Base-by-base conservation (phyloP, 805 yeast species). In the Candida jianshihensis region DNA sequence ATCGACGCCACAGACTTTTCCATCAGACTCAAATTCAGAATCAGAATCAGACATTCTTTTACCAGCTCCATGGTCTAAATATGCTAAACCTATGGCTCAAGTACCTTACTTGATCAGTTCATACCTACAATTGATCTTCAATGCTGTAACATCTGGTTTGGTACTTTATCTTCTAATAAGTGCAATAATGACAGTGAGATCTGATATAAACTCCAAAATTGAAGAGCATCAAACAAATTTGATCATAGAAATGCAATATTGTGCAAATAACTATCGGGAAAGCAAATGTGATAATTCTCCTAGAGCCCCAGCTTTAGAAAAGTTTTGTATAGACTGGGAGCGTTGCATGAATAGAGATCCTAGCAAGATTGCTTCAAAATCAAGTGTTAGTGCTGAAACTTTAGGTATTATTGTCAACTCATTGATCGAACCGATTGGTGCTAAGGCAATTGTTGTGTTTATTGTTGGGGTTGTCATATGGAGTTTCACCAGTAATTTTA, bases 341-440 rank as follows among this genome's bases (percentile, higher is more conserved):
- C 66, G 66, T 31, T 81, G 90, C 51, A 79, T 80, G 83, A 65
- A 65, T 33, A 72, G 75, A 46, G 74, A 78, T 53, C 66, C 49
- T 43, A 55, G 37, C 7, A 41, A 52, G 8, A 56, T 58, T 24
- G 63, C 68, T 1, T 75, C 78, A 4, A 69, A 76, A 46, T 67
- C 85, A 1, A 65, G 69, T 30, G 61, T 81, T 11, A 70, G 77
- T 40, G 84, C 85, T 1, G 76, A 73, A 37, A 70, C 81, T 0
- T 46, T 82, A 3, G 89, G 88, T 0, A 58, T 73, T 33, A 61
- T 81, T 13, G 46, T 81, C 10, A 78, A 80, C 47, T 71, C 81
- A 0, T 63, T 82, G 37, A 64, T 81, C 15, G 85, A 81, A 44
- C 88, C 87, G 0, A 66, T 83, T 30, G 79, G 85, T 4, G 58